phyloP scores from a whole-genome alignment of 129 eudicot genomes.

The Kitagawia praeruptora region DNA sequence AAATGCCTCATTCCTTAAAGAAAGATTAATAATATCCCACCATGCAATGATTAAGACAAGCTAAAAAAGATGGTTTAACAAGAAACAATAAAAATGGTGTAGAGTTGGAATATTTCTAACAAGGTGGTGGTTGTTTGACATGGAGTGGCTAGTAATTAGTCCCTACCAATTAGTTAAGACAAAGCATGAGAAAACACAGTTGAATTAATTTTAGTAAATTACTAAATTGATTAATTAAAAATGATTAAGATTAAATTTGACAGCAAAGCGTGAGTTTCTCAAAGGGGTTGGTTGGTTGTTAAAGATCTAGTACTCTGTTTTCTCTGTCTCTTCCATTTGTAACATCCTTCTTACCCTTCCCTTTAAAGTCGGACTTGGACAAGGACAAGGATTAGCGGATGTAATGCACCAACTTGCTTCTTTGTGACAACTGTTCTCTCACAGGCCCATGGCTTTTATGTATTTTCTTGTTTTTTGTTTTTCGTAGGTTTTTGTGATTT shows the following conservation, averaged over 20 bases:
- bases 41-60: constrained; percentile 1
- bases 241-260: neutral
- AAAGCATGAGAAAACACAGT: constrained; percentile 7
- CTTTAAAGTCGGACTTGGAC: neutral
- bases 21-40: neutral
- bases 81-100: neutral
- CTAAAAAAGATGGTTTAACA: neutral
- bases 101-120: neutral
- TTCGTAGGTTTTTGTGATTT: neutral
- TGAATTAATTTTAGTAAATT: neutral
- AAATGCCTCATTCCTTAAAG: neutral
- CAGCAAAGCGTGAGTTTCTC: constrained; percentile 18
- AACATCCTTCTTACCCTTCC: neutral
- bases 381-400: constrained; percentile 5
- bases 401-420: neutral
- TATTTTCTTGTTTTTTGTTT: neutral
- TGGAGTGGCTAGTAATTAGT: constrained; percentile 1
- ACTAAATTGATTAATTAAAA: neutral
- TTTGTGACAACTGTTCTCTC: constrained; percentile 10
- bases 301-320: neutral
- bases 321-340: constrained; percentile 8
- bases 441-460: neutral
- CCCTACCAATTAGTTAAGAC: constrained; percentile 3
- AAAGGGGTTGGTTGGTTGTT: neutral
- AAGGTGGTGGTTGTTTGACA: constrained; percentile 5